Evolutionary conservation across 768 basidiomycete genomes (phyloP).

Genomic region (Chalciporus sphaerocephalus): DNA sequence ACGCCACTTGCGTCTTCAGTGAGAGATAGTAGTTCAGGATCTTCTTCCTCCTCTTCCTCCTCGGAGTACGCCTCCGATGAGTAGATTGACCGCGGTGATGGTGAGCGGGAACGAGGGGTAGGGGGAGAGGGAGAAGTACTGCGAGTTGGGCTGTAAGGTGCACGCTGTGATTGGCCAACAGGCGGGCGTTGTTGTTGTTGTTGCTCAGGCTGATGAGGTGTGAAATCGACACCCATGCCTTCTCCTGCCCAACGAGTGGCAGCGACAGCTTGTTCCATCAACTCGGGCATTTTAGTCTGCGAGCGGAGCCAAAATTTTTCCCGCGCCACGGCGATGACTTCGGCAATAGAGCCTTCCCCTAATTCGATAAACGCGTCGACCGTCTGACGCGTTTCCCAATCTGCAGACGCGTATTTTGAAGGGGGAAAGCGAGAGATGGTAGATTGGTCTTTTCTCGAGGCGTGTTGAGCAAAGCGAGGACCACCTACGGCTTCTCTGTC

Average conservation of each 20-base stretch:
- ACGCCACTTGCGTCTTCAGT: slow-evolving; percentile 46
- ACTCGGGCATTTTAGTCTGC: slow-evolving; percentile 60
- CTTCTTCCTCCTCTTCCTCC: slow-evolving; percentile 40
- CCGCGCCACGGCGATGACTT: slow-evolving; percentile 56
- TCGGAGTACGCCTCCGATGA: slow-evolving; percentile 30
- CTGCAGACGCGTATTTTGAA: slow-evolving; percentile 32
- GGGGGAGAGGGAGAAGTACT: slow-evolving; percentile 27
- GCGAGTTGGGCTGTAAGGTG: slow-evolving; percentile 17
- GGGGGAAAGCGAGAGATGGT: slow-evolving; percentile 23
- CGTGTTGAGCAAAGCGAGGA: slow-evolving; percentile 25
- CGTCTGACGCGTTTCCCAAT: slow-evolving; percentile 66
- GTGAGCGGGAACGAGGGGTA: slow-evolving; percentile 26
- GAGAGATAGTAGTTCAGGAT: slow-evolving; percentile 39
- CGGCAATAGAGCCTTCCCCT: slow-evolving; percentile 61
- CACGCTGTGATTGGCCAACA: background rate
- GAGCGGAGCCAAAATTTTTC: slow-evolving; percentile 70
- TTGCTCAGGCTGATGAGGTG: slow-evolving; percentile 10
- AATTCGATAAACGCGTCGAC: slow-evolving; percentile 72
- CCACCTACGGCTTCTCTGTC: slow-evolving; percentile 61
- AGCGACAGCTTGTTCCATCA: slow-evolving; percentile 65
- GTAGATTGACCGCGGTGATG: slow-evolving; percentile 28
- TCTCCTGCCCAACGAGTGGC: slow-evolving; percentile 45
- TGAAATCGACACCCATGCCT: slow-evolving; percentile 31
- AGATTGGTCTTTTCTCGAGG: slow-evolving; percentile 17
- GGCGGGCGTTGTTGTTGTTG: slow-evolving; percentile 1